Evolutionary conservation across 306 rosid genomes (phyloP).

Genomic region (Medicago truncatula): MtrunA17r5.0-ANR NC_053045.1:6352001-6352500

Average conservation of each 20-base stretch:
- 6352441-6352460: background rate
- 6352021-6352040: conserved; percentile 46
- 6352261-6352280: background rate
- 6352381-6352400: background rate
- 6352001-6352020: conserved; percentile 37
- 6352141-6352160: conserved; percentile 1
- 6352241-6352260: conserved; percentile 1
- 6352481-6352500: background rate
- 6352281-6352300: conserved; percentile 42
- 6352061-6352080: conserved; percentile 48
- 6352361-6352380: background rate
- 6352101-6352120: background rate
- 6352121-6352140: conserved; percentile 40
- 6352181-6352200: background rate
- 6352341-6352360: background rate
- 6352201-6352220: conserved; percentile 22
- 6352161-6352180: background rate
- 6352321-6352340: background rate
- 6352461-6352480: background rate
- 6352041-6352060: conserved; percentile 24
- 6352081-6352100: background rate
- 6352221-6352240: conserved; percentile 22
- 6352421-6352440: background rate
- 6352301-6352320: conserved; percentile 18
- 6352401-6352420: background rate